Base-by-base conservation (phyloP, 495 filamentous ascomycete genomes). In the Penicillium salamii region DNA sequence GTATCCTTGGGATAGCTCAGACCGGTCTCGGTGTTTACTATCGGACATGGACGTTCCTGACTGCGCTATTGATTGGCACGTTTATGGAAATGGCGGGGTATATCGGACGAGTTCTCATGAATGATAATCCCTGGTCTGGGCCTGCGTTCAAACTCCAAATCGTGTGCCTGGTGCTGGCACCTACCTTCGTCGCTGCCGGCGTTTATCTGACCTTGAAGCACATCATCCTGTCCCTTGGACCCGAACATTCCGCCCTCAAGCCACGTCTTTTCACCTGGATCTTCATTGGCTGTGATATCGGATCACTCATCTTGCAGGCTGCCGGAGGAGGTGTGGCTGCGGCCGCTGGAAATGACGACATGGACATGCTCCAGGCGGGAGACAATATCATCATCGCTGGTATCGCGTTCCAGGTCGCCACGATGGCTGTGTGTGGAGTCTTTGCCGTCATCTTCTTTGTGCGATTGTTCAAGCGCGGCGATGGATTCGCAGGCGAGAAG, bases 361-460 rank as follows among this genome's bases (percentile, higher is more conserved):
- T 42, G 31, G 21, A 36, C 0, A 42, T 66, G 45, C 49, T 64
- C 11, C 54, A 59, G 65, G 71, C 39, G 50, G 72, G 52, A 41
- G 83, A 88, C 64, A 61, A 85, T 54, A 78, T 85, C 46, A 88
- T 87, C 58, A 83, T 90, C 40, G 77, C 84, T 8, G 86, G 87
- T 59, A 86, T 90, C 52, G 72, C 79, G 6, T 79, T 84, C 64
- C 87, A 90, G 74, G 85, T 85, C 26, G 72, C 69, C 5, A 86
- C 85, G 3, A 71, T 89, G 65, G 53, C 68, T 26, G 66, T 77
- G 20, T 89, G 86, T 59, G 81, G 78, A 8, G 5, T 65, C 7
- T 46, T 80, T 7, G 75, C 59, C n/a, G 41, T 64, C 23, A 71
- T 81, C 21, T 86, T 81, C 53, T 80, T 67, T 44, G 31, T 71